phyloP scores from a whole-genome alignment of 495 filamentous ascomycete genomes.

The Glarea lozoyensis region DNA sequence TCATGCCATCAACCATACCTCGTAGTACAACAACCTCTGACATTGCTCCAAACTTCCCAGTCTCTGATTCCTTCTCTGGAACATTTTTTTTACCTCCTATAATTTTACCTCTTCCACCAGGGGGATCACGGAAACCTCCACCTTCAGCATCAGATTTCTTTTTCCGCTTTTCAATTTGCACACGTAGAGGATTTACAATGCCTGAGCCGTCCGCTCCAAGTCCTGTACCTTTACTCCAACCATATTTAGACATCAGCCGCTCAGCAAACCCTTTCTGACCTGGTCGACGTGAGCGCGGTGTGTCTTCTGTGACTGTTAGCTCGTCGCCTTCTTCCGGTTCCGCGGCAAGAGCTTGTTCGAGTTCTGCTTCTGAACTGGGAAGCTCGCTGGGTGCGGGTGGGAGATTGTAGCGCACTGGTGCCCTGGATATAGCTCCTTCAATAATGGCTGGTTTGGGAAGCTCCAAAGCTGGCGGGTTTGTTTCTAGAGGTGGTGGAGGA shows the following conservation, averaged over 20 bases:
- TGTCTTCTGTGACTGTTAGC: conserved; percentile 34
- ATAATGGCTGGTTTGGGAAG: conserved; percentile 25
- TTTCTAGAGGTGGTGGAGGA: conserved; percentile 30
- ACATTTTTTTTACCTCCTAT: conserved; percentile 57
- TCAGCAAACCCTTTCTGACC: conserved; percentile 80
- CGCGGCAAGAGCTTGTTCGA: conserved; percentile 36
- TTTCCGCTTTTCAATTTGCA: conserved; percentile 73
- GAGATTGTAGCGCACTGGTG: conserved; percentile 74
- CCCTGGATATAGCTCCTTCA: conserved; percentile 65
- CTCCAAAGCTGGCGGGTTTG: conserved; percentile 26
- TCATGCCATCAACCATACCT: conserved; percentile 77
- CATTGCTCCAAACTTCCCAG: conserved; percentile 62
- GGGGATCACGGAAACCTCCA: conserved; percentile 61
- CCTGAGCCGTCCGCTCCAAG: conserved; percentile 73
- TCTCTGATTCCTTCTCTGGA: conserved; percentile 32
- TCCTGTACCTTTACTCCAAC: conserved; percentile 82
- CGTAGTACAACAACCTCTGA: conserved; percentile 69
- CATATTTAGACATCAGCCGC: conserved; percentile 82
- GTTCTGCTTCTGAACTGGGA: conserved; percentile 45
- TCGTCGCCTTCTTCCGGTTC: conserved; percentile 41
- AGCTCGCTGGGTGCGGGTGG: conserved; percentile 50
- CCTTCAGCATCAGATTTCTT: conserved; percentile 72
- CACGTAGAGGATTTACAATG: conserved; percentile 72
- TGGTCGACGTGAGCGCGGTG: conserved; percentile 54
- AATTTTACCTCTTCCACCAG: conserved; percentile 69